These are phyloP conservation scores for Kingdonia uniflora DNA, from an alignment of 164 flowering plant genomes.

Conservation along the genomic window DNA sequence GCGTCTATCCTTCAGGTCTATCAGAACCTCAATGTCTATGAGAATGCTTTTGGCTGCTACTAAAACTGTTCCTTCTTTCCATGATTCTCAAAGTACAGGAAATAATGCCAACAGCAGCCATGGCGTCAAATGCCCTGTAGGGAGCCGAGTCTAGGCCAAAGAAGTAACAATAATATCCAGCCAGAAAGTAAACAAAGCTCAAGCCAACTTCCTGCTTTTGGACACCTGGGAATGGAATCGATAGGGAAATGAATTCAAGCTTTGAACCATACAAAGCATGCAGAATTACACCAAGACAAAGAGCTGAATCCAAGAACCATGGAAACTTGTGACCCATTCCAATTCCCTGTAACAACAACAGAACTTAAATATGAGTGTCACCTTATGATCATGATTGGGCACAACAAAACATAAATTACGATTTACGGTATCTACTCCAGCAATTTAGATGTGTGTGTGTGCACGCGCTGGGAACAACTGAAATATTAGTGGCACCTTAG, in stretches of 20 bases:
- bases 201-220: constrained; percentile 36
- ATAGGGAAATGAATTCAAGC: constrained; percentile 42
- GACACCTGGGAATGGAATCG: constrained; percentile 30
- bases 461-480: background rate
- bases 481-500: background rate
- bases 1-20: no score
- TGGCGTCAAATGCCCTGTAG: constrained; percentile 61
- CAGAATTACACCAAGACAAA: constrained; percentile 64
- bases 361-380: background rate
- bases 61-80: constrained; percentile 34
- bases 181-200: constrained; percentile 51
- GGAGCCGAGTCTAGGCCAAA: constrained; percentile 67
- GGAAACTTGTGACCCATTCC: constrained; percentile 60
- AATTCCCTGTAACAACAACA: constrained; percentile 52
- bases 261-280: constrained; percentile 61
- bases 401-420: no score
- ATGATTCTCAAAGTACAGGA: constrained; percentile 39
- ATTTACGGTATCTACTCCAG: background rate
- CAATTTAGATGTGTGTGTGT: background rate
- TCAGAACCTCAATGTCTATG: constrained; percentile 48
- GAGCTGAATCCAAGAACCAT: constrained; percentile 65
- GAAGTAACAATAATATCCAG: constrained; percentile 61
- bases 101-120: constrained; percentile 63
- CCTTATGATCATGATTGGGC: no score
- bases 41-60: constrained; percentile 52